A percentile compares a stretch with the other conserved stretches of the same genome.
Conservation (phyloP, 2,329 filamentous ascomycete genomes). For the Talaromyces sp. region DNA sequence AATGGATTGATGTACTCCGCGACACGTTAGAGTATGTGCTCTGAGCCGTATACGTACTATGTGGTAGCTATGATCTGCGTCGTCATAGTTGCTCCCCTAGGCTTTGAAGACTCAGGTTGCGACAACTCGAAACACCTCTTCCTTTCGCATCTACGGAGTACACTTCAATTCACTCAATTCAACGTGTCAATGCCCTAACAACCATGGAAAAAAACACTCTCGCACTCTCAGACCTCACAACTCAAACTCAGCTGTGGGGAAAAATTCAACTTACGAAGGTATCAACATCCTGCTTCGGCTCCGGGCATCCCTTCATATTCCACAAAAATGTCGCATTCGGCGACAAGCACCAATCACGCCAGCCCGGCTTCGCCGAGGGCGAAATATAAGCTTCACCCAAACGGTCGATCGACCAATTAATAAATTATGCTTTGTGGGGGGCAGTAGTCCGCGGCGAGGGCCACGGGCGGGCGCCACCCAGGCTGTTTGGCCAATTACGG, state of each 20-base stretch:
- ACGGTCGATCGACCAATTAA: neutral
- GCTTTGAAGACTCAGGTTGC: too few species aligned
- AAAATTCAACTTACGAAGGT: neutral
- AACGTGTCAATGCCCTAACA: too few species aligned
- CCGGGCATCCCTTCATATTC: too few species aligned
- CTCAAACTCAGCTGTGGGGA: neutral
- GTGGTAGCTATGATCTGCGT: neutral
- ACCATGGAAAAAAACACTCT: too few species aligned
- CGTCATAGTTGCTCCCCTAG: neutral
- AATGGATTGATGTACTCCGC: neutral
- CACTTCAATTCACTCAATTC: too few species aligned
- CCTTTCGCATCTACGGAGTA: too few species aligned
- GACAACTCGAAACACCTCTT: too few species aligned
- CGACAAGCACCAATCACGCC: neutral
- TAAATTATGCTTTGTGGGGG: conserved; percentile 5
- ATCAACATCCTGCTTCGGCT: too few species aligned
- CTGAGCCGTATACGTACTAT: neutral
- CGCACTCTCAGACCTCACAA: neutral
- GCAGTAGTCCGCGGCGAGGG: too few species aligned
- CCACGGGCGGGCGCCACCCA: too few species aligned
- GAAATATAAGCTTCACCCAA: neutral
- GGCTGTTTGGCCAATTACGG: too few species aligned
- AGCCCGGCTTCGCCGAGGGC: neutral
- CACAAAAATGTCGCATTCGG: neutral
- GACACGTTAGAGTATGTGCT: too few species aligned